Conservation (phyloP, 164 flowering plant genomes). For the Aristolochia fimbriata region DNA sequence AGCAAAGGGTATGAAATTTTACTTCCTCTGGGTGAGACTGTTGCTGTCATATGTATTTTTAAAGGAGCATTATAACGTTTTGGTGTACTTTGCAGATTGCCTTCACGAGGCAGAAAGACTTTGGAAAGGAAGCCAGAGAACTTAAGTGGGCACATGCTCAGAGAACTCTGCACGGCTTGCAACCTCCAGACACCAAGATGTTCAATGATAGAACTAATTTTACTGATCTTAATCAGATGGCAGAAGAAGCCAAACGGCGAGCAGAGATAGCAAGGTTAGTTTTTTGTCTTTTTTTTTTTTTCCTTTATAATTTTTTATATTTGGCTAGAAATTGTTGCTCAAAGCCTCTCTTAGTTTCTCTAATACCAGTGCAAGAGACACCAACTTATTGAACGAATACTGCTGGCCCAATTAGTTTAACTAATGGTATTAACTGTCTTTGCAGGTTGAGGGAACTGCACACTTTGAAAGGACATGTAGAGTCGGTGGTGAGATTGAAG, state of each 20-base stretch:
- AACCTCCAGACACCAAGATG: constrained; percentile 72
- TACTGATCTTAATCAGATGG: constrained; percentile 83
- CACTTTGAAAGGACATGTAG: constrained; percentile 84
- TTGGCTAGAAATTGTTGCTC: background rate
- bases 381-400: no score
- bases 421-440: background rate
- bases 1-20: constrained; percentile 56
- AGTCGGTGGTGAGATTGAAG: constrained; percentile 72
- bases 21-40: no score
- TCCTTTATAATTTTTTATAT: background rate
- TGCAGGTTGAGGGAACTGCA: constrained; percentile 69
- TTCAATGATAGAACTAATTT: constrained; percentile 49
- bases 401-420: no score
- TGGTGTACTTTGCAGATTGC: constrained; percentile 56
- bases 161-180: constrained; percentile 83
- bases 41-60: background rate
- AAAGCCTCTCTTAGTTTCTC: background rate
- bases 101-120: constrained; percentile 82
- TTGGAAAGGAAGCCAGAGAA: constrained; percentile 80
- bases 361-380: background rate
- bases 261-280: constrained; percentile 91
- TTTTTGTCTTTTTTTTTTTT: background rate
- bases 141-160: constrained; percentile 95
- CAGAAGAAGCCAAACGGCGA: constrained; percentile 92
- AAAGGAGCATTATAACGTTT: background rate